Evolutionary conservation across 2,329 filamentous ascomycete genomes (phyloP), one percentile per base, ranked within the genome.

Genomic region (Camillea tinctor): DNA sequence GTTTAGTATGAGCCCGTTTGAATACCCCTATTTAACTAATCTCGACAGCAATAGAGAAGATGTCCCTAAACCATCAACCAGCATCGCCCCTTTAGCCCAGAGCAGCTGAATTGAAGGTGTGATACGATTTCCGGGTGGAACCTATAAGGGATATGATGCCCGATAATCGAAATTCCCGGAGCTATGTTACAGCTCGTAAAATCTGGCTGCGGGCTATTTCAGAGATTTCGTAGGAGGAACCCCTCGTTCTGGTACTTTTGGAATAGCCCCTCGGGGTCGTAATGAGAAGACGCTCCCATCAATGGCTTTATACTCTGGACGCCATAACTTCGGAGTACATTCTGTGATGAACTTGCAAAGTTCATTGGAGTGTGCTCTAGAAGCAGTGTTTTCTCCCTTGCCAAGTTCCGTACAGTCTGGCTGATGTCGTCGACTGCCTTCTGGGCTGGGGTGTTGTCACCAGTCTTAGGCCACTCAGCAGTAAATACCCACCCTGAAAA

Each of bases 251-350:
- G 55, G n/a, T 50, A 26, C 9, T 24, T 15, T 21, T 56, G 55
- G 55, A 56, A 56, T 9, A 56, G 8, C 9, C 40, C 23, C 9
- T 50, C 36, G 8, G 40, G 19, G 26, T 56, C 55, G 15, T 15
- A 50, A 5, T 36, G 13, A 15, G 44, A 21, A 19, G 40, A n/a
- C 8, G 30, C 23, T 11, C 51, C 48, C 23, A 26, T 54, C 44
- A 50, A 40, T 44, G 24, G 57, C 9, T 56, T 51, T 24, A 56
- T 30, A n/a, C 54, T 60, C 19, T 57, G 55, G 13, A n/a, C 50
- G 52, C 59, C 59, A 22, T 58, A 60, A 19, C 52, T 60, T 7
- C 21, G 36, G 11, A 57, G 48, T 4, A 58, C 56, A 13, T 54
- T 36, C 48, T 61, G 56, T 5, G 54, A 56, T 17, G 59, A 36